A percentile compares a stretch with the other conserved stretches of the same genome.
These are phyloP conservation scores for Pleoardoris graminearum DNA, from an alignment of 2,329 filamentous ascomycete genomes.

Conservation along the genomic window DNA sequence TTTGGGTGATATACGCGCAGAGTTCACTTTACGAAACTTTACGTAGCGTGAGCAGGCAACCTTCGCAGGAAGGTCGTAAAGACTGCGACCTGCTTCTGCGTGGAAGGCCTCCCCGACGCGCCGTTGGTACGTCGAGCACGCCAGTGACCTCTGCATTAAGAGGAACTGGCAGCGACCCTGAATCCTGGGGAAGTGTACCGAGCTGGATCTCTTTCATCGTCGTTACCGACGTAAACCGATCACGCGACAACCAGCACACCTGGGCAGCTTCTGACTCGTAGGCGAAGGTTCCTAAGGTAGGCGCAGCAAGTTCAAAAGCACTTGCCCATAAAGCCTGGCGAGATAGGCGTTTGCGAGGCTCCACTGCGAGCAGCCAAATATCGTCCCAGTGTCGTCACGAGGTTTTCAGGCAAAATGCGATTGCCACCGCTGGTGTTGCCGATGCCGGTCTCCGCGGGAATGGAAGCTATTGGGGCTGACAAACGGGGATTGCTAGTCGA, in stretches of 20 bases:
- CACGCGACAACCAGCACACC: no score
- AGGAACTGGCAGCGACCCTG: not conserved
- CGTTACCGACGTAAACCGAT: no score
- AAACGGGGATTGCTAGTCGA: constrained; percentile 1
- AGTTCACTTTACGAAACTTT: not conserved
- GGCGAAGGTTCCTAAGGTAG: not conserved
- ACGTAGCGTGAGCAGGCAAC: not conserved
- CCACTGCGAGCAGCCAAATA: not conserved
- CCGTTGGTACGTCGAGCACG: not conserved
- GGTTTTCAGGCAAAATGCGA: not conserved
- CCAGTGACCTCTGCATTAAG: not conserved
- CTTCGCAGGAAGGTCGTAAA: not conserved
- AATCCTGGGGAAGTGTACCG: not conserved
- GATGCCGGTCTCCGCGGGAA: not conserved
- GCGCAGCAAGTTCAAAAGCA: not conserved
- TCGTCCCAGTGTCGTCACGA: not conserved
- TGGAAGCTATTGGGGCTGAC: not conserved
- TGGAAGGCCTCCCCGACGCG: not conserved
- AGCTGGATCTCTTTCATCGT: no score
- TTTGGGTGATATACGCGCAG: not conserved
- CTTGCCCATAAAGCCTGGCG: not conserved
- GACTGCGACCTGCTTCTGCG: not conserved
- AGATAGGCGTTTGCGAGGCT: not conserved
- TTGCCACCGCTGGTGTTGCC: not conserved
- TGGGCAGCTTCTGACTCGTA: constrained; percentile 2